phyloP scores from a whole-genome alignment of 139 green algal genomes.

The Micractinium conductrix region DNA sequence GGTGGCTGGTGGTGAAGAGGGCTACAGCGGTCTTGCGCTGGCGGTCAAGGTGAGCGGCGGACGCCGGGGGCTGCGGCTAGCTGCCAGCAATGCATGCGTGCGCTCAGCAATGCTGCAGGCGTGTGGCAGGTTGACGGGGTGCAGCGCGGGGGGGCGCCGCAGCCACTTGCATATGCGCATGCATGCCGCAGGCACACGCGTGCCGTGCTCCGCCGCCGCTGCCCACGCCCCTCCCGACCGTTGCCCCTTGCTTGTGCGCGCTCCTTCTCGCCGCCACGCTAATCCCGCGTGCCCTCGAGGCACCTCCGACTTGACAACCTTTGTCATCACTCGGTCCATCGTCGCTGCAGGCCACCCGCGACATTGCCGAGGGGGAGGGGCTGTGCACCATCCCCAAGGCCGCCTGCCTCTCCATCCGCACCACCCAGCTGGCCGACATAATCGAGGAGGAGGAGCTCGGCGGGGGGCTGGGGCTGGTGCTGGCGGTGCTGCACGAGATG shows the following conservation, averaged over 20 bases:
- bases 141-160: too few relatives aligned
- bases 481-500: slow-evolving; percentile 76
- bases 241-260: neutral
- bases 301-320: too few relatives aligned
- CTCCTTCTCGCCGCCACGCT: neutral
- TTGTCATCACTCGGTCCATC: too few relatives aligned
- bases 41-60: slow-evolving; percentile 21
- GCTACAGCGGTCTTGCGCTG: slow-evolving; percentile 32
- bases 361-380: slow-evolving; percentile 53
- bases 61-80: neutral
- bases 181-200: neutral
- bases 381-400: slow-evolving; percentile 70
- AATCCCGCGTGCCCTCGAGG: neutral
- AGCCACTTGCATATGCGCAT: too few relatives aligned
- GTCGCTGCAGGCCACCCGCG: neutral
- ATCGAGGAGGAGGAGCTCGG: slow-evolving; percentile 61
- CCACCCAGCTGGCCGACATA: slow-evolving; percentile 51
- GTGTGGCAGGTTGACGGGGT: too few relatives aligned
- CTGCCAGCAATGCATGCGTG: too few relatives aligned
- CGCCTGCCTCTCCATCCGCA: slow-evolving; percentile 60
- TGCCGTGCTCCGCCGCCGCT: neutral
- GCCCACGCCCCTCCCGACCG: neutral
- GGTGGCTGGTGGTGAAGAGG: neutral
- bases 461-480: slow-evolving; percentile 75
- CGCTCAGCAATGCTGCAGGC: too few relatives aligned